Conservation (phyloP, 2,329 filamentous ascomycete genomes). For the Beauveria caledonica region DNA sequence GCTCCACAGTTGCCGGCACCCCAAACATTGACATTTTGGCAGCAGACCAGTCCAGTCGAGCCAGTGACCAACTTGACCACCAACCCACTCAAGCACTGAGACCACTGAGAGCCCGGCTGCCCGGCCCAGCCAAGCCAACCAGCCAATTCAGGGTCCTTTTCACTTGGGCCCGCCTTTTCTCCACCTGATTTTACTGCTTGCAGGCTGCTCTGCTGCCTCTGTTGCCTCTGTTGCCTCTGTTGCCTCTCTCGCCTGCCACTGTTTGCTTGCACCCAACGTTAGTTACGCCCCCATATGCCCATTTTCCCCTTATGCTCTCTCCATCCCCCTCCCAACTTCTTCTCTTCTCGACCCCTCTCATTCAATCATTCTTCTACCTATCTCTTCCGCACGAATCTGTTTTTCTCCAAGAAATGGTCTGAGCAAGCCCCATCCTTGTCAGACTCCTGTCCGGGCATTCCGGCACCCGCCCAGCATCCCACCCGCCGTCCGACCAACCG, state of each 20-base stretch:
- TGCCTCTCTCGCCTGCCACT: not conserved
- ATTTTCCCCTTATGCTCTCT: not conserved
- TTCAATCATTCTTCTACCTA: not conserved
- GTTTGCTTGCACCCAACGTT: not conserved
- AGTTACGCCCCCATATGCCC: not conserved
- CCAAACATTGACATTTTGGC: not conserved
- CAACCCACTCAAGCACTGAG: too few species aligned
- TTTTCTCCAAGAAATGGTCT: not conserved
- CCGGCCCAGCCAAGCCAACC: too few species aligned
- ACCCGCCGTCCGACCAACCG: not conserved
- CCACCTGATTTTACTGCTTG: not conserved
- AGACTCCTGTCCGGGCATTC: not conserved
- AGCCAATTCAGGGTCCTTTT: conserved; percentile 8
- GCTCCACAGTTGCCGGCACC: conserved; percentile 5
- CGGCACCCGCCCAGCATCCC: not conserved
- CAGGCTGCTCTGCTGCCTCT: not conserved
- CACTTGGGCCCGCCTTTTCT: not conserved
- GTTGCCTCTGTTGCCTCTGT: too few species aligned
- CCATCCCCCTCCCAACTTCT: not conserved
- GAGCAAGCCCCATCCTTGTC: not conserved
- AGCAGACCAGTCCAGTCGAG: not conserved
- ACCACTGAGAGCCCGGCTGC: too few species aligned
- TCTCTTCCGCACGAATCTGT: not conserved
- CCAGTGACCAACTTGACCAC: too few species aligned
- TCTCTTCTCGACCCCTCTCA: not conserved